Base-by-base conservation (phyloP, 352 stramenopile species). In the Peronospora belbahrii region DNA sequence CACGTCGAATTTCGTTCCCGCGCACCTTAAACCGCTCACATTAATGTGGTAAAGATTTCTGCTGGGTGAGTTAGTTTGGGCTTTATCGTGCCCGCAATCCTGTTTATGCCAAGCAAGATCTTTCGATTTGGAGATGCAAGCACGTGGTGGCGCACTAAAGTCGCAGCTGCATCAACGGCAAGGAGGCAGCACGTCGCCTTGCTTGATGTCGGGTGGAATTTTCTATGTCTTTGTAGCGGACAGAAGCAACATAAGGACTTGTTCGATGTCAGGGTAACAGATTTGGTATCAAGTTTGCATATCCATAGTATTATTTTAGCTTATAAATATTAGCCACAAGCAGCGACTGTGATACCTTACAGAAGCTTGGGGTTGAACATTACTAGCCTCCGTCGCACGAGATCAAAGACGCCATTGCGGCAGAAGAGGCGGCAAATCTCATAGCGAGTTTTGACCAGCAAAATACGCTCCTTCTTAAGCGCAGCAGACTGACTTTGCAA, bases 371-470 rank as follows among this genome's bases (percentile, higher is more conserved):
- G 62, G 20, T 63, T 48, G 14, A 59, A 52, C 33, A 60, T 45
- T 14, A 59, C 63, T 2, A 73, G 45, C 18, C 63, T 53, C 38
- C 63, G 46, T 36, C 59, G 63, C 41, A 67, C 63, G 13, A 73
- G 59, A 8, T 70, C 59, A 20, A 73, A 66, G 35, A 73, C 49
- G 32, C 63, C 63, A 41, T 70, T 73, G 41, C 63, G 59, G 18
- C 59, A 59, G 35, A 73, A 70, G 37, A 70, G 56, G 20, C 56
- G 59, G 44, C 62, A 73, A 46, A 73, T 73, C 34, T 67, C 43
- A 30, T 48, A 58, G 40, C 63, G 63, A 6, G 63, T 67, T 38
- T 59, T 67, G 32, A 39, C 19, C 30, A 73, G 45, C 37, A 50
- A n/a, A 25, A 62, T 25, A 13, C 48, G 63, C 52, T 73, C 63